A percentile compares a stretch with the other conserved stretches of the same genome.
Conservation (phyloP, 441 rosid species). For the Erysimum pusillum region DNA sequence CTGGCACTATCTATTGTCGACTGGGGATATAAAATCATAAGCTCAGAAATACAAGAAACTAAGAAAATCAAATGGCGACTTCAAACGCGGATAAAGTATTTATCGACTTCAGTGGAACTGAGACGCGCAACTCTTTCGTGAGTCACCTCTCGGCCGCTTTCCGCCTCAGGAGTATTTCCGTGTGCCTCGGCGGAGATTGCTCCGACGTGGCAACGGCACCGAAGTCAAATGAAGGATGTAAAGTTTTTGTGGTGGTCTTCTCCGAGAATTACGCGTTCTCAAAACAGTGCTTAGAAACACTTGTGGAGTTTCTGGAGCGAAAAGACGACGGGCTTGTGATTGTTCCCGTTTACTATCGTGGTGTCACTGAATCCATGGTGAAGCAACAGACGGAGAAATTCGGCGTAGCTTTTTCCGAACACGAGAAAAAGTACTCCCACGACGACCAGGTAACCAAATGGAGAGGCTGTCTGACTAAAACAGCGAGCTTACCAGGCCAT, state of each 20-base stretch:
- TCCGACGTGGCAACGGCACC: too few species aligned
- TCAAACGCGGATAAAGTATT: too few species aligned
- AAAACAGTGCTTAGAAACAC: constrained; percentile 19
- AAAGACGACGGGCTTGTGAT: constrained; percentile 3
- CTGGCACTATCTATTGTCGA: too few species aligned
- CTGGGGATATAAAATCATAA: too few species aligned
- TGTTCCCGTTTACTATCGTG: constrained; percentile 33
- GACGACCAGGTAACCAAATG: neutral
- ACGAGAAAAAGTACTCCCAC: neutral
- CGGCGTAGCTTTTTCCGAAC: neutral
- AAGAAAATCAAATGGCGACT: too few species aligned
- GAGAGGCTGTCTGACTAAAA: neutral
- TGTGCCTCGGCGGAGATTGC: too few species aligned
- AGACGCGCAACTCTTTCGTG: too few species aligned
- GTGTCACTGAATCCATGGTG: constrained; percentile 1
- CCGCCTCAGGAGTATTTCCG: too few species aligned
- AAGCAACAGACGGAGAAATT: constrained; percentile 23
- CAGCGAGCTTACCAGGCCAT: neutral
- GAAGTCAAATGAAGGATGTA: too few species aligned
- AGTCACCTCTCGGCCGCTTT: too few species aligned
- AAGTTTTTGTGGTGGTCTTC: neutral
- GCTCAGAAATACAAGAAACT: too few species aligned
- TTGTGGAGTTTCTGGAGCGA: constrained; percentile 10
- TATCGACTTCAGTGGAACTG: too few species aligned
- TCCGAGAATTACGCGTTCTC: constrained; percentile 33